These are phyloP conservation scores for Dictyostelium citrinum DNA, from an alignment of 78 protist species.

Conservation along the genomic window DNA sequence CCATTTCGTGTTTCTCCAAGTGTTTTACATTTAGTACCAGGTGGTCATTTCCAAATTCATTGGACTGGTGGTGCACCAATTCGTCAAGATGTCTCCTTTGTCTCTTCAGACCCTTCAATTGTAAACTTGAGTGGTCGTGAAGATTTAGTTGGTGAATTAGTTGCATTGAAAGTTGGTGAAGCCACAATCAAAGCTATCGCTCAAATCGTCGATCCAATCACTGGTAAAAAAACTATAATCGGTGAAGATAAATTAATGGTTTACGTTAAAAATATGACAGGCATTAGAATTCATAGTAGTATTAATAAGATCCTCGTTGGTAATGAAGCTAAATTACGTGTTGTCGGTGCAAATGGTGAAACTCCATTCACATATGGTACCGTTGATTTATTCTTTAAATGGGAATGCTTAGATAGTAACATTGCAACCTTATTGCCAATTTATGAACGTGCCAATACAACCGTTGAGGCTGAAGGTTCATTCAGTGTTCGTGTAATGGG, in stretches of 20 bases:
- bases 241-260: constrained; percentile 56
- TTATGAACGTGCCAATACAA: constrained; percentile 45
- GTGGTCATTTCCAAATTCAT: constrained; percentile 71
- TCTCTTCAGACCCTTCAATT: not conserved
- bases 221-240: not conserved
- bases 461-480: constrained; percentile 56
- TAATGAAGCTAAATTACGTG: constrained; percentile 51
- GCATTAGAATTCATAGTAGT: constrained; percentile 58
- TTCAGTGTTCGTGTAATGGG: constrained; percentile 55
- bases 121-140: not conserved
- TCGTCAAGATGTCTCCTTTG: constrained; percentile 57
- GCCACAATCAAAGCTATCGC: constrained; percentile 9
- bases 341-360: constrained; percentile 69
- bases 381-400: constrained; percentile 50
- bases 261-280: constrained; percentile 65
- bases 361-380: constrained; percentile 79
- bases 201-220: constrained; percentile 22
- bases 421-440: constrained; percentile 26
- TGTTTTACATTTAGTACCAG: constrained; percentile 56
- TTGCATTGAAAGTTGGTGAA: constrained; percentile 51
- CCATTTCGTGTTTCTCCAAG: constrained; percentile 59
- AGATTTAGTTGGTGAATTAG: constrained; percentile 16
- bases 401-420: constrained; percentile 56
- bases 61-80: constrained; percentile 64
- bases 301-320: constrained; percentile 57